A percentile compares a stretch with the other conserved stretches of the same genome.
Evolutionary conservation across 2,329 filamentous ascomycete species (phyloP).

Genomic region (Ophiostoma perfectum): DNA sequence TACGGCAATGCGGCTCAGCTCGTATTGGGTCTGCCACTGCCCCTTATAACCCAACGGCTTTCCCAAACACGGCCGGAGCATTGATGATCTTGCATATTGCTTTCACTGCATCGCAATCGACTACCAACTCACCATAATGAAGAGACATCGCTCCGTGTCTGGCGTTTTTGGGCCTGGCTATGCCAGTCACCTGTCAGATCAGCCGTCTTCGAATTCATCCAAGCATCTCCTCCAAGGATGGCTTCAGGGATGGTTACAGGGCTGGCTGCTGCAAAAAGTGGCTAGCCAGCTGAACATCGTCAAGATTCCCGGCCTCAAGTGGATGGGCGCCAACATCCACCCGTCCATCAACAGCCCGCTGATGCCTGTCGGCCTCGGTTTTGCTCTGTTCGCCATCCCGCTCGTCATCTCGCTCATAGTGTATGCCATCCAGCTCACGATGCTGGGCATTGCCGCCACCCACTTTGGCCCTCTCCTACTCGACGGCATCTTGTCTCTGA

Average conservation of each 20-base stretch:
- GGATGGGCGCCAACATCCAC: background rate
- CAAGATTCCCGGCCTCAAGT: background rate
- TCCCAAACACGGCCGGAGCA: no score
- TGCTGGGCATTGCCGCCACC: constrained; percentile 9
- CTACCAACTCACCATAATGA: background rate
- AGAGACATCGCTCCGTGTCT: background rate
- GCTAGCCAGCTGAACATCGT: background rate
- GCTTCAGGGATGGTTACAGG: background rate
- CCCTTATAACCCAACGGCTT: no score
- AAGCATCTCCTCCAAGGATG: background rate
- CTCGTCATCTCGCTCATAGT: constrained; percentile 15
- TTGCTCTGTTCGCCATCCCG: constrained; percentile 11
- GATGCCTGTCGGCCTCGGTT: constrained; percentile 15
- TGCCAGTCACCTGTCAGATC: background rate
- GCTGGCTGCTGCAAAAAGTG: background rate
- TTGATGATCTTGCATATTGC: no score
- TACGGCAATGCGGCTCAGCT: no score
- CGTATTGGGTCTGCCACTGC: no score
- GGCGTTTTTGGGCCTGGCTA: background rate
- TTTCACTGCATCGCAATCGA: background rate
- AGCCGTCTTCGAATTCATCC: background rate
- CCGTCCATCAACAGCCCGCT: constrained; percentile 17
- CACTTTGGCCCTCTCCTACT: constrained; percentile 14
- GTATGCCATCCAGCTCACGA: constrained; percentile 14
- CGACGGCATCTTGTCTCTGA: background rate